Evolutionary conservation across 2,329 filamentous ascomycete genomes (phyloP), one percentile per base, ranked within the genome.

Genomic region (Sporothrix schenckii): DNA sequence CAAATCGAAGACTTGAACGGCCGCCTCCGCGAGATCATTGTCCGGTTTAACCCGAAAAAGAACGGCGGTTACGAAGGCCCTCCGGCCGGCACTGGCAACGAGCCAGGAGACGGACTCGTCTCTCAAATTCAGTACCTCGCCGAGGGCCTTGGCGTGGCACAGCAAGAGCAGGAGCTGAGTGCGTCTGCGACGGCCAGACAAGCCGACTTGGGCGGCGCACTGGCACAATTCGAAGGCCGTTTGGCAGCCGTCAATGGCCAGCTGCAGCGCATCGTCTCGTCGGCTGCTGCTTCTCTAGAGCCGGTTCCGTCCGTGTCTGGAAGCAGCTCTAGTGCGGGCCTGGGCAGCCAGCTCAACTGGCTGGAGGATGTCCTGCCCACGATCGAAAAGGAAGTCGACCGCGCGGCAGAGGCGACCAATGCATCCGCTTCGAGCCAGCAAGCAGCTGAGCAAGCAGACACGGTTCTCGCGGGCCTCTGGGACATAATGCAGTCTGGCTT

Each of bases 41-140:
- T 91, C 14, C 83, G 84, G 66, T 85, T 86, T 71, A 88, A 91
- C 76, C 88, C 89, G 1, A 81, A 81, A 19, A 83, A 83, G 71
- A 85, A 86, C 73, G 75, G 76, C 47, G 79, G 80, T 56, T 87
- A 85, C 72, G 76, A 78, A 10, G 76, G 80, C 9, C 83, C 84
- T 0, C 83, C 85, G 0, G 74, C 78, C 19, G 77, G 77, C 11
- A 77, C 76, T 14, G 78, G 78, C 72, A 74, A 76, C 21, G 81
- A 84, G 67, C 79, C 85, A 16, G 83, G 82, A 9, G 81, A 83
- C 21, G 80, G 83, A 70, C 78, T 90, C 27, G 78, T 79, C 39
- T 81, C 77, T 52, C 90, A 94, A 76, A 79, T 95, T 24, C 87
- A 90, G 53, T 94, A 93, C 75, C 82, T 96, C 3, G 88, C 91